Evolutionary conservation across 805 yeast species (phyloP).

Genomic region (Pichia sporocuriosa): DNA sequence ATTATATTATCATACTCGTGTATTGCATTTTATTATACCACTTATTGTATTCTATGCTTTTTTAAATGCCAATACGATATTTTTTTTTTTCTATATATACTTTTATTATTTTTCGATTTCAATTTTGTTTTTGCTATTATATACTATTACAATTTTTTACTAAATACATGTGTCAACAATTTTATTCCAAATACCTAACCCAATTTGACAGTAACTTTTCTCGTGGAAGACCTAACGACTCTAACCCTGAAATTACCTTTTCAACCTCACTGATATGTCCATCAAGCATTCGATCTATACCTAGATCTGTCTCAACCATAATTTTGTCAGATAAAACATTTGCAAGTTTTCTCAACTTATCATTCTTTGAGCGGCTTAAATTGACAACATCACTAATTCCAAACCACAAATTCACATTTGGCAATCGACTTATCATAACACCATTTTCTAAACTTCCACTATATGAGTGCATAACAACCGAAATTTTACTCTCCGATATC

Average conservation of each 20-base stretch:
- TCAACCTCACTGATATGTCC: constrained; percentile 1
- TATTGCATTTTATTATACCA: too few species aligned
- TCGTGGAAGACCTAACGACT: background rate
- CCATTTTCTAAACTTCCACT: constrained; percentile 76
- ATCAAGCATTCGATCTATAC: constrained; percentile 22
- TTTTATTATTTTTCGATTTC: too few species aligned
- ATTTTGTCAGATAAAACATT: constrained; percentile 25
- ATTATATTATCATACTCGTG: too few species aligned
- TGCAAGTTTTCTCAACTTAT: constrained; percentile 11
- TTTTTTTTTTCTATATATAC: too few species aligned
- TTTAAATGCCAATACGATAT: too few species aligned
- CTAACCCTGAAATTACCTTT: background rate
- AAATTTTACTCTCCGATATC: constrained; percentile 22
- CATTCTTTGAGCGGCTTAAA: constrained; percentile 15
- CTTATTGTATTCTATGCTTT: too few species aligned
- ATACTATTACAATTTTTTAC: too few species aligned
- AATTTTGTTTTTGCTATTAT: too few species aligned
- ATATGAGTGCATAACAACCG: constrained; percentile 72
- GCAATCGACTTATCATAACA: constrained; percentile 35
- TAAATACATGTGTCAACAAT: background rate
- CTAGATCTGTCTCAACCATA: constrained; percentile 50
- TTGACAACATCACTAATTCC: constrained; percentile 26
- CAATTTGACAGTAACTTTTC: constrained; percentile 1
- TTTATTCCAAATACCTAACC: background rate
- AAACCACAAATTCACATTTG: constrained; percentile 33